Evolutionary conservation across 2,329 filamentous ascomycete species (phyloP), one percentile per base, ranked within the genome.

Genomic region (Keithomyces neogunnii): DNA sequence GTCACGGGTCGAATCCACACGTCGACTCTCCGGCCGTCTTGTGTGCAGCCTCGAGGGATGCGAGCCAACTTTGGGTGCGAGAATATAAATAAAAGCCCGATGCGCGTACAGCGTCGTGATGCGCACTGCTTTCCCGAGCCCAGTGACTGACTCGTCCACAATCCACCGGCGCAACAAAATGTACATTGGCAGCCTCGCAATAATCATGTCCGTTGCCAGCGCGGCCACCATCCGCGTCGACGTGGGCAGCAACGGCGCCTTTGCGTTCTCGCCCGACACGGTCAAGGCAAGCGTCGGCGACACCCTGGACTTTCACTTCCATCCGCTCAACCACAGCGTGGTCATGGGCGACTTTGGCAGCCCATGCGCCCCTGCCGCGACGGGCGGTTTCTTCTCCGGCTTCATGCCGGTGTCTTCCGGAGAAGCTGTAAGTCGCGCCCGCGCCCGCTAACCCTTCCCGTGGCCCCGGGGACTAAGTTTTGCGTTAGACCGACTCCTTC

Each of bases 301-400:
- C 57, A 67, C 71, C 45, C 64, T 81, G 51, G 73, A 78, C 59
- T 80, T 80, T 64, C 73, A 77, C 58, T 81, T 80, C 62, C 66
- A 70, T 8, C 39, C 39, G 19, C 69, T 71, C 53, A 70, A 70
- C 56, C 77, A 80, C 67, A 75, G 72, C 5, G 75, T 80, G 35
- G 72, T 69, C 3, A 68, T 73, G 54, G 70, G 72, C 28, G 66
- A 69, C 39, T 77, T 77, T 58, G 67, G 65, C 50, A 65, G 71
- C 13, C 75, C 76, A 1, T 80, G 76, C 60, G 59, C 69, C 32
- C 73, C 74, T 8, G 48, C 48, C 28, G 4, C 50, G 2, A 52
- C 39, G 11, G 57, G 54, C 13, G 56, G 55, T 11, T 59, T 59
- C 51, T 59, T 50, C 40, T 57, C 54, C 2, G 56, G 56, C 13